Base-by-base conservation (phyloP, 768 basidiomycete species). In the Ramaria rubella region DNA sequence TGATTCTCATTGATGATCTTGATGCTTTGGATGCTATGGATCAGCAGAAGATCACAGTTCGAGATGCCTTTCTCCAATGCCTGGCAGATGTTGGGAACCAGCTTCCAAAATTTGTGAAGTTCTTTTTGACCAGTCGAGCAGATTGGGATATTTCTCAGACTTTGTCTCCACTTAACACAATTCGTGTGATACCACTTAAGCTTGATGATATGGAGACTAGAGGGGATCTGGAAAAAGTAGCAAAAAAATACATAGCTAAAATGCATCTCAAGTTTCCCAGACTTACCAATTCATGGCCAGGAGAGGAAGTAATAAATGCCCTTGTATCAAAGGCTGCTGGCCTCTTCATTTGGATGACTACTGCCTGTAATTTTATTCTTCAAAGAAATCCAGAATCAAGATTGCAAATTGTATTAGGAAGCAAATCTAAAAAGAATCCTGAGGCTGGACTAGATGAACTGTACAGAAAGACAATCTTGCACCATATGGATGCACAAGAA, bases 281-380 rank as follows among this genome's bases (percentile, higher is more conserved):
- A 23, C 26, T 45, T 19, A 23, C 2, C 44, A 19, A 45, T 12
- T 51, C 38, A 2, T 66, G 65, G 65, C 65, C 65, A 2, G 65
- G 61, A 4, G 36, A 52, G 1, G 11, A 34, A 3, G 45, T 17
- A 5, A 62, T 63, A 9, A 9, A 44, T 3, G 31, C 12, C 4
- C 38, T 67, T 19, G 55, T 55, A 5, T 17, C 17, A 9, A 40
- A 26, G 7, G 52, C 65, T 3, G 51, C 46, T 17, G 65, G 65
- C 1, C 54, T 67, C 0, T 66, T 67, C 51, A 62, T 65, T n/a
- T 67, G 66, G 66, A 63, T 63, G 15, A 49, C 59, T 4, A 64
- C 61, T 7, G 66, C 65, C 2, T 50, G 42, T 40, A 58, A 57
- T 24, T 66, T 63, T 29, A 64, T 67, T 9, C 11, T 17, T 14